These are phyloP conservation scores for Lactuca sativa DNA, from an alignment of 129 eudicot genomes.

Conservation along the genomic window DNA sequence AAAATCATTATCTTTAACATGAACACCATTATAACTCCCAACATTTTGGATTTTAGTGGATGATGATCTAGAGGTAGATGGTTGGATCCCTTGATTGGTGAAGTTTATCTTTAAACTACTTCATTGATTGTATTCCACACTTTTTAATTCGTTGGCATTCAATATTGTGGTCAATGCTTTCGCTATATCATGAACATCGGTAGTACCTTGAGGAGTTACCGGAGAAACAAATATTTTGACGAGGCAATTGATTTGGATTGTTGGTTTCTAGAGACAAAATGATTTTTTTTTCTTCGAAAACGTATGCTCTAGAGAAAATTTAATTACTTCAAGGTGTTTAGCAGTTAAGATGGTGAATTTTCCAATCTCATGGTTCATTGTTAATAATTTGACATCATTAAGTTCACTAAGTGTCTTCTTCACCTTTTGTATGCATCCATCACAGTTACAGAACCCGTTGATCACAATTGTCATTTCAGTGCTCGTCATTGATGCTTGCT, in stretches of 20 bases:
- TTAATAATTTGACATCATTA: conserved; percentile 14
- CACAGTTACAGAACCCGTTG: conserved; percentile 2
- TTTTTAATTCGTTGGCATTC: not conserved
- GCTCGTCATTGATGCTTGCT: conserved; percentile 1
- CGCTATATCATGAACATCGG: not conserved
- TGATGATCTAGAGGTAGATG: not conserved
- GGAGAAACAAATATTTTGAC: not conserved
- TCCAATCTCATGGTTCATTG: conserved; percentile 21
- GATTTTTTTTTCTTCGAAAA: not conserved
- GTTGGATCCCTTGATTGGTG: not conserved
- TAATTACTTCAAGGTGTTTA: conserved; percentile 17
- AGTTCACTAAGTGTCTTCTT: not conserved
- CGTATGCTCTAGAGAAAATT: not conserved
- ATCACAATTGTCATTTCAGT: conserved; percentile 5
- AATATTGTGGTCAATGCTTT: not conserved
- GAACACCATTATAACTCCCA: not conserved
- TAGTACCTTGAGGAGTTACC: not conserved
- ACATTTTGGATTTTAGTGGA: not conserved
- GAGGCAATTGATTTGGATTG: not conserved
- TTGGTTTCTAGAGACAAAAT: not conserved
- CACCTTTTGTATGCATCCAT: conserved; percentile 1
- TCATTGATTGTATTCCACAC: conserved; percentile 1
- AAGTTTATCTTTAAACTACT: not conserved
- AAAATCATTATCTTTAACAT: not conserved
- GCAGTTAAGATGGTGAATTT: conserved; percentile 11